phyloP scores from a whole-genome alignment of 768 basidiomycete species.

The Xanthoconium purpureum region DNA sequence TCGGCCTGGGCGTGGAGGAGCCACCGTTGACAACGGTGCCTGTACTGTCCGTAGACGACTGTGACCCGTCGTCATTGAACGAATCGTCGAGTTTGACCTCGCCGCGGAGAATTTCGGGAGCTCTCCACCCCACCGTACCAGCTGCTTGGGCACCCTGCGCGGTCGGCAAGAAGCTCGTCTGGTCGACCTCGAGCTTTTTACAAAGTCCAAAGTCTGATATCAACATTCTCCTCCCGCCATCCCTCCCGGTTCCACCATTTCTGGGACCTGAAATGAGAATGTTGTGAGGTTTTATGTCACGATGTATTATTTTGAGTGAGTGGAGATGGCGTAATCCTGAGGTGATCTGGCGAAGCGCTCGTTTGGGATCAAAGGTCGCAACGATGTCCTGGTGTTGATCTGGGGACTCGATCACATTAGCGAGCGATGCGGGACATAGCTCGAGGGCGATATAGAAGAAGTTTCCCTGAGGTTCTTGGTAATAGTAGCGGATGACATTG shows the following conservation, averaged over 20 bases:
- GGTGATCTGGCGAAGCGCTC: constrained; percentile 82
- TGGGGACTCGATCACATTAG: constrained; percentile 81
- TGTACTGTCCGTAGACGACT: constrained; percentile 64
- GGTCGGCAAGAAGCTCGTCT: constrained; percentile 94
- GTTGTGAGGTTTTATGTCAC: constrained; percentile 98
- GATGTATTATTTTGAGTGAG: constrained; percentile 92
- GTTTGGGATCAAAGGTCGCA: constrained; percentile 79
- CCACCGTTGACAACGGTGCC: constrained; percentile 41
- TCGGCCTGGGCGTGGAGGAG: constrained; percentile 22
- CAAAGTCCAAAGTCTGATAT: constrained; percentile 98
- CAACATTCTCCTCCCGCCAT: constrained; percentile 68
- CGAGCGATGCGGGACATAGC: constrained; percentile 86
- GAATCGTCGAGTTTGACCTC: constrained; percentile 89
- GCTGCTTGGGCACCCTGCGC: constrained; percentile 85
- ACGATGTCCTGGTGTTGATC: constrained; percentile 77
- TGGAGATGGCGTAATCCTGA: constrained; percentile 88
- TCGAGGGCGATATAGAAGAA: constrained; percentile 99
- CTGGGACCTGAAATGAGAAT: constrained; percentile 82
- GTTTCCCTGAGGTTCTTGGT: constrained; percentile 88
- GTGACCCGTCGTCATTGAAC: constrained; percentile 58
- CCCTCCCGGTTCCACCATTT: constrained; percentile 41
- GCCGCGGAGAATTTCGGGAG: constrained; percentile 92
- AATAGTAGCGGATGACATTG: constrained; percentile 98
- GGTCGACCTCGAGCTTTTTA: constrained; percentile 91
- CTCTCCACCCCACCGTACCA: constrained; percentile 96